phyloP scores from a whole-genome alignment of 1,139 yeast genomes.

The Suhomyces bokatorum region DNA sequence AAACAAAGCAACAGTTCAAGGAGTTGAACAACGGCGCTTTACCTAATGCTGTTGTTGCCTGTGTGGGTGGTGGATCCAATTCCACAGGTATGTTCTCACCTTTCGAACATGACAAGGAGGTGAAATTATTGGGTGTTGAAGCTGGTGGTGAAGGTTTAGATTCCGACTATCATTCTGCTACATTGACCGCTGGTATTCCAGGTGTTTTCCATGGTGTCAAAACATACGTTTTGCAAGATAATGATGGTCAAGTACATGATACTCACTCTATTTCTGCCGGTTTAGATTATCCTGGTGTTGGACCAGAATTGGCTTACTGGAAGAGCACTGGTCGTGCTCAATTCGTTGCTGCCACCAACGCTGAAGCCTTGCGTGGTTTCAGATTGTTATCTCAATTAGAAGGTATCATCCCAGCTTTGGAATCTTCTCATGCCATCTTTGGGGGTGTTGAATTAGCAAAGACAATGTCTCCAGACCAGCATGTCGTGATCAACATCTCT shows the following conservation, averaged over 20 bases:
- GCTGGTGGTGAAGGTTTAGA: conserved; percentile 98
- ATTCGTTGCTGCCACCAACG: conserved; percentile 89
- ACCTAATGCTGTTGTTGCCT: conserved; percentile 93
- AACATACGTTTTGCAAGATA: conserved; percentile 86
- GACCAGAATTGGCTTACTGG: conserved; percentile 97
- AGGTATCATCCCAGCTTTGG: conserved; percentile 98
- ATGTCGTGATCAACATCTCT: conserved; percentile 82
- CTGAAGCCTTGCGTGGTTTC: conserved; percentile 90
- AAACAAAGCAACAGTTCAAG: conserved; percentile 87
- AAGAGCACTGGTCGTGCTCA: conserved; percentile 90
- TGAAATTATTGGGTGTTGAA: conserved; percentile 87
- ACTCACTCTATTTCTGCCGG: conserved; percentile 99
- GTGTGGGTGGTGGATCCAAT: conserved; percentile 99
- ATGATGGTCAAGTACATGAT: conserved; percentile 95
- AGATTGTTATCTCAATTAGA: conserved; percentile 85
- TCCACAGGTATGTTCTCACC: conserved; percentile 96
- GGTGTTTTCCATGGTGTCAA: conserved; percentile 99
- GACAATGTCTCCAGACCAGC: conserved; percentile 74
- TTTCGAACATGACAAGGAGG: conserved; percentile 77
- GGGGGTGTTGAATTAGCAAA: conserved; percentile 91
- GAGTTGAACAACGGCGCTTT: conserved; percentile 74
- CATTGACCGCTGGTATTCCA: conserved; percentile 86
- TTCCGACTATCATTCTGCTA: conserved; percentile 86
- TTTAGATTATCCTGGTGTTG: conserved; percentile 98
- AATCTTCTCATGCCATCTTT: conserved; percentile 91